Conservation (phyloP, 305 asterid species). For the Euphrasia arctica region DNA sequence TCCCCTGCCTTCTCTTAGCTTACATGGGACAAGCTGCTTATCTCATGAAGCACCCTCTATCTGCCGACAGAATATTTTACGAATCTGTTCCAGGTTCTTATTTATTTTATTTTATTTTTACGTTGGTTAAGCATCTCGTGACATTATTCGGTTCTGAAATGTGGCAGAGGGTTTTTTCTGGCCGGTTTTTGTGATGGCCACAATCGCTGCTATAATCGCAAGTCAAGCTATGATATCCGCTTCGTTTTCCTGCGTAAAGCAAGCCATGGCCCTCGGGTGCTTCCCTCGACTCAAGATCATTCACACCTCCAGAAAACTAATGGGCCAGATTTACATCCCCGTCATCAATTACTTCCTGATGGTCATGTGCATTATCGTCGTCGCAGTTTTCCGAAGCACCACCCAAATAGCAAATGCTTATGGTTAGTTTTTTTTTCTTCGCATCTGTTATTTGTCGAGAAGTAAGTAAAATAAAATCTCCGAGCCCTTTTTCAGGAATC, state of each 20-base stretch:
- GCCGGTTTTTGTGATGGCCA: conserved; percentile 87
- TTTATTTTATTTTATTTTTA: not conserved
- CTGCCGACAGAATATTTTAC: conserved; percentile 57
- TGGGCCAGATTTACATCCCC: conserved; percentile 97
- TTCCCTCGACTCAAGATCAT: conserved; percentile 89
- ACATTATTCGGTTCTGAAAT: conserved; percentile 20
- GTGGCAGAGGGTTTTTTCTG: conserved; percentile 70
- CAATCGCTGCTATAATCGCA: conserved; percentile 92
- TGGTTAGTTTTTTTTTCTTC: conserved; percentile 41
- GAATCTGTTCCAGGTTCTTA: conserved; percentile 86
- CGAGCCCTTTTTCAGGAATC: conserved; percentile 45
- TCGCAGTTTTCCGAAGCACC: conserved; percentile 85
- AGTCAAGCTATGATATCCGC: conserved; percentile 99
- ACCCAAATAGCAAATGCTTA: conserved; percentile 88
- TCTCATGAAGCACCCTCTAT: conserved; percentile 64
- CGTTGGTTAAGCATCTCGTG: conserved; percentile 25
- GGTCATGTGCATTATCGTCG: conserved; percentile 89
- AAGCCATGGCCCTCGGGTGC: conserved; percentile 98
- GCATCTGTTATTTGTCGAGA: not conserved
- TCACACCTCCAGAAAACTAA: conserved; percentile 81
- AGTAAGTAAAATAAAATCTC: too few relatives aligned
- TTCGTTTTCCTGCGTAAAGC: conserved; percentile 92
- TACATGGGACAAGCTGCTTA: conserved; percentile 99
- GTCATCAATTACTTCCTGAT: conserved; percentile 90
- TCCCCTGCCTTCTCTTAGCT: conserved; percentile 94